Evolutionary conservation across 805 yeast genomes (phyloP).

Genomic region (Starmera dryadoides): DNA sequence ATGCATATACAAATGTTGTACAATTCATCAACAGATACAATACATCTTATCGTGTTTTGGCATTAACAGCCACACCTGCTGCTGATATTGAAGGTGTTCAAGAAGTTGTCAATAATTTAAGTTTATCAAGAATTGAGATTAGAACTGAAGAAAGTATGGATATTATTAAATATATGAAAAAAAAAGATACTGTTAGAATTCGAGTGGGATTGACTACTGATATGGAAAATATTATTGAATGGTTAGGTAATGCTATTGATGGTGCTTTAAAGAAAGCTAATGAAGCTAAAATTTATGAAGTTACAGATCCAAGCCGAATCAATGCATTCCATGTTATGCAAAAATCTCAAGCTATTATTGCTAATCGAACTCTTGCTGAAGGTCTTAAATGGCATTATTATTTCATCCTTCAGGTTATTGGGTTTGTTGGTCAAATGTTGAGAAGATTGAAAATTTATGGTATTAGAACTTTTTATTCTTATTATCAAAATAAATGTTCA

Average conservation of each 20-base stretch:
- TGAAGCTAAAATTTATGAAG: slow-evolving; percentile 53
- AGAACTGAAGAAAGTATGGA: slow-evolving; percentile 83
- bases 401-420: slow-evolving; percentile 53
- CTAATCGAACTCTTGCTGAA: slow-evolving; percentile 50
- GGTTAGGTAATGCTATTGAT: slow-evolving; percentile 53
- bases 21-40: slow-evolving; percentile 54
- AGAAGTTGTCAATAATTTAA: slow-evolving; percentile 65
- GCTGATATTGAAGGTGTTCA: slow-evolving; percentile 84
- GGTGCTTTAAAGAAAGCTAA: slow-evolving; percentile 63
- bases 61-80: slow-evolving; percentile 95
- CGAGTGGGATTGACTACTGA: slow-evolving; percentile 47
- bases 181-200: slow-evolving; percentile 52
- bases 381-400: slow-evolving; percentile 70
- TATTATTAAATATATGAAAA: slow-evolving; percentile 70
- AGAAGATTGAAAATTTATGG: slow-evolving; percentile 77
- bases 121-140: slow-evolving; percentile 72
- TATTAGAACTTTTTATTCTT: slow-evolving; percentile 62
- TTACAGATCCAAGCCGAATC: slow-evolving; percentile 58
- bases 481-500: slow-evolving; percentile 49
- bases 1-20: slow-evolving; percentile 83
- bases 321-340: slow-evolving; percentile 69
- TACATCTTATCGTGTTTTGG: slow-evolving; percentile 66
- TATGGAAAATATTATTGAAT: slow-evolving; percentile 46
- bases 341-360: slow-evolving; percentile 49
- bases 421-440: slow-evolving; percentile 65